Conservation (phyloP, 371 early-diverging fungal genomes). For the Lichtheimia ramosa region DNA sequence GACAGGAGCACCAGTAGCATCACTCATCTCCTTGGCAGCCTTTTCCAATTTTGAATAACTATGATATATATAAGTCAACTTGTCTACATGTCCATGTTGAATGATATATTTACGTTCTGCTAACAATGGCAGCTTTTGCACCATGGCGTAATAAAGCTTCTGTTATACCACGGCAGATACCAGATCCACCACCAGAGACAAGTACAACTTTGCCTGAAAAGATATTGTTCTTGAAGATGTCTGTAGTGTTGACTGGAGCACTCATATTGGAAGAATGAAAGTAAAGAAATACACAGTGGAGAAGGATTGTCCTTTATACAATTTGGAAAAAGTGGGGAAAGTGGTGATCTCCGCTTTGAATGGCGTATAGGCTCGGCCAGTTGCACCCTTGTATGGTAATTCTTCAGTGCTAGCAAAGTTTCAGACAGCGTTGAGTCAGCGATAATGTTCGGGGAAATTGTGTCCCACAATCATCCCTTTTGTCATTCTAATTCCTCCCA, state of each 20-base stretch:
- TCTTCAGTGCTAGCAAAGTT: too few relatives aligned
- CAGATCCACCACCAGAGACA: slow-evolving; percentile 57
- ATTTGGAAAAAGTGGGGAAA: too few relatives aligned
- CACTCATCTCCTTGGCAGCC: slow-evolving; percentile 67
- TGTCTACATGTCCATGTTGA: not conserved
- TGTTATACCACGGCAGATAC: slow-evolving; percentile 80
- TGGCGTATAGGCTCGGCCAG: too few relatives aligned
- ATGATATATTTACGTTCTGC: slow-evolving; percentile 48
- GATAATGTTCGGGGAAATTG: too few relatives aligned
- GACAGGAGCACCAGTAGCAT: slow-evolving; percentile 55
- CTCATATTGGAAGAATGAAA: not conserved
- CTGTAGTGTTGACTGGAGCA: slow-evolving; percentile 31
- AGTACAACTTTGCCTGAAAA: slow-evolving; percentile 48
- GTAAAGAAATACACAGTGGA: not conserved
- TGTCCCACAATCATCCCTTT: too few relatives aligned
- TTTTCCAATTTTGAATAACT: slow-evolving; percentile 60
- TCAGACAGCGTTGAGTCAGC: too few relatives aligned
- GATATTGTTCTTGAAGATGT: slow-evolving; percentile 40
- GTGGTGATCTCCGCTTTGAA: too few relatives aligned
- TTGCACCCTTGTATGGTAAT: too few relatives aligned
- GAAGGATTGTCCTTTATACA: too few relatives aligned
- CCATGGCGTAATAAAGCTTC: slow-evolving; percentile 78
- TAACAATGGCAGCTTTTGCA: slow-evolving; percentile 67
- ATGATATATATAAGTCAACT: not conserved
- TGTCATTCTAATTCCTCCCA: too few relatives aligned